Evolutionary conservation across 2,329 filamentous ascomycete species (phyloP).

Genomic region (Ophiosphaerella korrae): DNA sequence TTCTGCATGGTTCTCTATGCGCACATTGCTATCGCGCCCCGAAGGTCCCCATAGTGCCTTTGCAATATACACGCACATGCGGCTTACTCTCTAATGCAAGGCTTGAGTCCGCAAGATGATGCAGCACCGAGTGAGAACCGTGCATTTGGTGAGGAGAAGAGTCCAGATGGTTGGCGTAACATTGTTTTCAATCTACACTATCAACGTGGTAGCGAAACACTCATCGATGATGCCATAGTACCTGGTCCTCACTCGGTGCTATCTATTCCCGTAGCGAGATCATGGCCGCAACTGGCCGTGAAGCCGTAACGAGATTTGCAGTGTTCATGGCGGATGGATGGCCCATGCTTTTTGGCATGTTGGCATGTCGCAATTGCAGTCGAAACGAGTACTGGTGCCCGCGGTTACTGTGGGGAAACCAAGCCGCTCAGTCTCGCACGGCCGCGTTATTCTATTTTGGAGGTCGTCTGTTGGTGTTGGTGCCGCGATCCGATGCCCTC

Average conservation of each 20-base stretch:
- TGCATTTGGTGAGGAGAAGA: conserved; percentile 10
- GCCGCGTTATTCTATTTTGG: conserved; percentile 18
- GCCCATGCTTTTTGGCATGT: neutral
- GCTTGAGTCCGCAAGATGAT: conserved; percentile 29
- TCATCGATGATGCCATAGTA: no score
- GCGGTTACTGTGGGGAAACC: conserved; percentile 28
- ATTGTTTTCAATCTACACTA: neutral
- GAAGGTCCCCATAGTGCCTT: conserved; percentile 29
- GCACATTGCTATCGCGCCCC: conserved; percentile 17
- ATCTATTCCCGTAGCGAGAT: no score
- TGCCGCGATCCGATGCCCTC: conserved; percentile 9
- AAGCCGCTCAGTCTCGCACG: conserved; percentile 14
- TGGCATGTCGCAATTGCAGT: conserved; percentile 27
- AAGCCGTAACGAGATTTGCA: neutral
- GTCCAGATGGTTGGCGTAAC: neutral
- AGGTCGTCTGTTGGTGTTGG: conserved; percentile 6
- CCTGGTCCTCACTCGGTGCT: no score
- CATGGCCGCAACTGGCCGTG: neutral
- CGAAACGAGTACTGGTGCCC: conserved; percentile 28
- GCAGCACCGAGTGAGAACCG: conserved; percentile 23
- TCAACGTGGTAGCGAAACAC: no score
- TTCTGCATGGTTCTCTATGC: conserved; percentile 10
- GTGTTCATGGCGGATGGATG: conserved; percentile 6
- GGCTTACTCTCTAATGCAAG: conserved; percentile 1
- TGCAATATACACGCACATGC: conserved; percentile 24